Base-by-base conservation (phyloP, 129 eudicot species). In the Solidago caesia region DNA sequence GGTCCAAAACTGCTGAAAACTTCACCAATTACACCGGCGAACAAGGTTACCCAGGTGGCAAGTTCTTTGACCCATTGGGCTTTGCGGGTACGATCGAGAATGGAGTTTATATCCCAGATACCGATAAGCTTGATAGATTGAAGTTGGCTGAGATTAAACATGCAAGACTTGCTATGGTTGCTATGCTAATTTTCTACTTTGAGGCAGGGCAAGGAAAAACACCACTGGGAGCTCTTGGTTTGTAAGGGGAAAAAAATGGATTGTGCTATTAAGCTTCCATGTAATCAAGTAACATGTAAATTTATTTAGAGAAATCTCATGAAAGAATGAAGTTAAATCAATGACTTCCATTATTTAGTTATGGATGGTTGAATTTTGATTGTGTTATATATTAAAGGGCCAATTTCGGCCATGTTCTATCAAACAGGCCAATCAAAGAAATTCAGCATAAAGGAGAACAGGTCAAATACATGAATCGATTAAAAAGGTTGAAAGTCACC, bases 121-220 rank as follows among this genome's bases (percentile, higher is more conserved):
- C 82, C 8, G 97, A 93, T n/a, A 93, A 93, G 86, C 97, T 93
- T 5, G 98, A 93, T 11, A 90, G 98, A 82, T 70, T 93, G 82
- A 90, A 93, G 86, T 63, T 93, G 67, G 98, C 97, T 15, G 98
- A 93, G 88, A 90, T 93, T 68, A 93, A 93, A 87, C 98, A 90
- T 67, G 92, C 98, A 21, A 85, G 98, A 80, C 75, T 93, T 47
- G 98, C 98, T 25, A 93, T 93, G 98, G 16, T 93, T 80, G 98
- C 97, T 21, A 93, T 90, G 98, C 74, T 93, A 26, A 88, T 88
- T 77, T 93, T 93, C 83, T 90, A 93, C 88, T 88, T 93, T 72
- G 98, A 93, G 71, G 98, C 98, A 21, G 98, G 97, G 11, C 98
- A 93, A 74, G 98, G 98, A 72, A 93, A 93, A 78, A 90, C 98